phyloP scores from a whole-genome alignment of 2,329 filamentous ascomycete genomes.

The Stemphylium vesicarium region DNA sequence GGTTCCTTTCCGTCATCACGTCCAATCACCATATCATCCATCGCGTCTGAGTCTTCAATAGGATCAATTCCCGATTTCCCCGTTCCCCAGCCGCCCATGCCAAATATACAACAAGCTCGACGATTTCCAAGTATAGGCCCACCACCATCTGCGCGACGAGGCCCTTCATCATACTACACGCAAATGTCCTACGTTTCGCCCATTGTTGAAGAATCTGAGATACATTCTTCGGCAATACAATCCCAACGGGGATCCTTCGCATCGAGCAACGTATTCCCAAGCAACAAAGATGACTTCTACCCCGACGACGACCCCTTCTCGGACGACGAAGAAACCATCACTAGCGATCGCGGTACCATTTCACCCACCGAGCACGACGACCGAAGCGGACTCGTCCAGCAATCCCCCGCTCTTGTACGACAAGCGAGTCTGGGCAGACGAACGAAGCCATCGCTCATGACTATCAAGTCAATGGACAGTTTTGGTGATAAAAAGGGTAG shows the following conservation, averaged over 20 bases:
- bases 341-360: conserved; percentile 37
- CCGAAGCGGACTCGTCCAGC: conserved; percentile 47
- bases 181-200: conserved; percentile 56
- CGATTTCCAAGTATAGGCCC: conserved; percentile 54
- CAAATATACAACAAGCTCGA: conserved; percentile 44
- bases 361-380: conserved; percentile 46
- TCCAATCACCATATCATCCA: conserved; percentile 48
- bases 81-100: conserved; percentile 43
- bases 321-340: conserved; percentile 49
- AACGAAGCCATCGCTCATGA: conserved; percentile 56
- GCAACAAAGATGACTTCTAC: conserved; percentile 50
- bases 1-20: conserved; percentile 37
- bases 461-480: conserved; percentile 53
- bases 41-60: conserved; percentile 49
- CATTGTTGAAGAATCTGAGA: conserved; percentile 57
- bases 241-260: conserved; percentile 54
- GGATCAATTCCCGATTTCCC: conserved; percentile 53
- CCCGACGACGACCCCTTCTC: conserved; percentile 45
- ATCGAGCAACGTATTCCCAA: conserved; percentile 58
- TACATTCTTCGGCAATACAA: conserved; percentile 51
- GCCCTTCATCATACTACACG: conserved; percentile 57
- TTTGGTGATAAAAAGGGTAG: conserved; percentile 30
- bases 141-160: conserved; percentile 56
- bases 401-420: conserved; percentile 42
- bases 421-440: conserved; percentile 58